A percentile compares a stretch with the other conserved stretches of the same genome.
Conservation (phyloP, 306 rosid species). For the Macrotyloma uniflorum region DNA sequence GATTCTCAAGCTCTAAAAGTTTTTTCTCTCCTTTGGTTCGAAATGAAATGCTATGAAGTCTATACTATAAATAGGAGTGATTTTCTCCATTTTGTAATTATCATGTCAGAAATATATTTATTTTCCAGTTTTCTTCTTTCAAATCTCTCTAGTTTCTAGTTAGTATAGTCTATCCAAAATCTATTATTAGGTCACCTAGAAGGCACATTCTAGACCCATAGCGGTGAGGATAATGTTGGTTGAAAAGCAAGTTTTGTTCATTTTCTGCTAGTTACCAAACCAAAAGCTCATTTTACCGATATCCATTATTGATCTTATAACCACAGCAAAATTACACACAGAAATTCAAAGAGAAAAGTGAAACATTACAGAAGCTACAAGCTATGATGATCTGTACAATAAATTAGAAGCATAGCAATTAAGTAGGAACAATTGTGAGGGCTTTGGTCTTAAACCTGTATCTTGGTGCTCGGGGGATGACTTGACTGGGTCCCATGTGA, state of each 20-base stretch:
- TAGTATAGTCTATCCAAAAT: no score
- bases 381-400: not conserved
- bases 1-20: not conserved
- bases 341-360: not conserved
- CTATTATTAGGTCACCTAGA: no score
- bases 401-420: not conserved
- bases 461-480: constrained; percentile 76
- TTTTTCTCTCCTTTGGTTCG: not conserved
- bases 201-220: no score
- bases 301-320: not conserved
- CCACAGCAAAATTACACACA: not conserved
- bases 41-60: not conserved
- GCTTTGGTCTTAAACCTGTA: constrained; percentile 82
- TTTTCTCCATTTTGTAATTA: not conserved
- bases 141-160: no score
- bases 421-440: constrained; percentile 57
- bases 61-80: no score
- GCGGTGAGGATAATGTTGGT: no score
- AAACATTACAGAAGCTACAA: not conserved
- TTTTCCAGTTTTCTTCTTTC: no score
- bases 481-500: constrained; percentile 94
- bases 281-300: not conserved
- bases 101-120: not conserved
- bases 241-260: not conserved
- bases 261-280: constrained; percentile 15